These are phyloP conservation scores for Penicillium digitatum DNA, from an alignment of 2,329 filamentous ascomycete species.

Conservation along the genomic window DNA sequence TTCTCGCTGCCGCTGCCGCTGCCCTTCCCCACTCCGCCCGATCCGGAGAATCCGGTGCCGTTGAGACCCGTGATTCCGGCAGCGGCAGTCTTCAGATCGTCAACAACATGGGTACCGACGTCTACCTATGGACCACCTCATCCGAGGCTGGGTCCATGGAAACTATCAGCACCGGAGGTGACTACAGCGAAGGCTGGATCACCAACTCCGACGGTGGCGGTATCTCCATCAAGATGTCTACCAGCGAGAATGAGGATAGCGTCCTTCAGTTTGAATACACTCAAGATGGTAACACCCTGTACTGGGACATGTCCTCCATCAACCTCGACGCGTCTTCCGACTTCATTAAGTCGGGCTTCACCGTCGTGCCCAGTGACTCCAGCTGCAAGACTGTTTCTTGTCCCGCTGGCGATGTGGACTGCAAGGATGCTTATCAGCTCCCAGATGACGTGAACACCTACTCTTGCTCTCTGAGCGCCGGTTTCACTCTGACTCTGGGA, in stretches of 20 bases:
- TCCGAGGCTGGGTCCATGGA: constrained; percentile 24
- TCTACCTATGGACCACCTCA: constrained; percentile 36
- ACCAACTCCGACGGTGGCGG: constrained; percentile 33
- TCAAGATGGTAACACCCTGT: constrained; percentile 28
- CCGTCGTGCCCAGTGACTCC: constrained; percentile 26
- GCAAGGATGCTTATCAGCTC: constrained; percentile 35
- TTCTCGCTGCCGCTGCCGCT: constrained; percentile 20
- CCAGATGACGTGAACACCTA: constrained; percentile 36
- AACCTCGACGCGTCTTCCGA: constrained; percentile 30
- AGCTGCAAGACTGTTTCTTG: constrained; percentile 32
- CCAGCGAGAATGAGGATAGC: constrained; percentile 13
- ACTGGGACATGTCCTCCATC: constrained; percentile 40
- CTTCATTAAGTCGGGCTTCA: constrained; percentile 33
- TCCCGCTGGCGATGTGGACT: constrained; percentile 29
- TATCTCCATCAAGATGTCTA: constrained; percentile 36
- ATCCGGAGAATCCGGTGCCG: constrained; percentile 2
- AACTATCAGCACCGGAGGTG: constrained; percentile 24
- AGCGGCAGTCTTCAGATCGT: constrained; percentile 28
- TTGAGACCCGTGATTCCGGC: constrained; percentile 5
- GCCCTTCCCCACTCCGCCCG: constrained; percentile 14
- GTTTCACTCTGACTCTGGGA: constrained; percentile 34
- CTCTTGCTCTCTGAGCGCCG: constrained; percentile 27
- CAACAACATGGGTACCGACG: constrained; percentile 30
- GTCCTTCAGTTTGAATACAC: constrained; percentile 37
- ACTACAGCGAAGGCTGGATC: constrained; percentile 30